Evolutionary conservation across 164 flowering plant genomes (phyloP), one percentile per base, ranked within the genome.

Genomic region (Dillenia suffruticosa): DNA sequence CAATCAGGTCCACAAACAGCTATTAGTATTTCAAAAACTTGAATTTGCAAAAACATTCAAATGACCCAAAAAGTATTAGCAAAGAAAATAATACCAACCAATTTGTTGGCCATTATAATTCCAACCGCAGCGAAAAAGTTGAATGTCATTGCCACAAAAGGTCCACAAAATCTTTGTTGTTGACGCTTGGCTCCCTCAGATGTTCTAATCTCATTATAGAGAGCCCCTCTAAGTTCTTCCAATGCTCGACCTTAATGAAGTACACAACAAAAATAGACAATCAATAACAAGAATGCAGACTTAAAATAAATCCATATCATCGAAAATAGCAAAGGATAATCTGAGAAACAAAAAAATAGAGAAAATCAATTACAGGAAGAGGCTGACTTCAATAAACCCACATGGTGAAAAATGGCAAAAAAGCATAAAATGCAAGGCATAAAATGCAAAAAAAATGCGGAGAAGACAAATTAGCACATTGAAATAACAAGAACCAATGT

Each of bases 101-200:
- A 19, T 85, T 91, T 90, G 84, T 90, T 91, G 17, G 82, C 80
- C 62, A 88, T 60, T 26, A 91, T 88, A 32, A 91, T 87, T 12
- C 87, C 84, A 44, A 91, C 80, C 13, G 93, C 74, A 63, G 87
- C 83, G 52, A 81, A 47, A 70, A 90, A 88, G 68, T 90, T 90
- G 79, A 90, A 88, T 58, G 87, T 51, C 79, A 90, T 63, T 15
- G 97, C 93, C 44, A 82, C 84, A 44, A 68, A 47, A 0, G 96
- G 97, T 10, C 97, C 96, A 56, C 95, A 88, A 14, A 75, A 61
- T 44, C 88, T 68, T 57, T 85, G 91, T 57, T 90, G 97, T 62
- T 85, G 89, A 9, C 91, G 85, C 74, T 82, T 90, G 14, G 97
- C 95, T 15, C 90, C 92, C 67, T 90, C 93, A 9, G 92, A 81